phyloP scores from a whole-genome alignment of 129 eudicot species.

The Solidago caesia region DNA sequence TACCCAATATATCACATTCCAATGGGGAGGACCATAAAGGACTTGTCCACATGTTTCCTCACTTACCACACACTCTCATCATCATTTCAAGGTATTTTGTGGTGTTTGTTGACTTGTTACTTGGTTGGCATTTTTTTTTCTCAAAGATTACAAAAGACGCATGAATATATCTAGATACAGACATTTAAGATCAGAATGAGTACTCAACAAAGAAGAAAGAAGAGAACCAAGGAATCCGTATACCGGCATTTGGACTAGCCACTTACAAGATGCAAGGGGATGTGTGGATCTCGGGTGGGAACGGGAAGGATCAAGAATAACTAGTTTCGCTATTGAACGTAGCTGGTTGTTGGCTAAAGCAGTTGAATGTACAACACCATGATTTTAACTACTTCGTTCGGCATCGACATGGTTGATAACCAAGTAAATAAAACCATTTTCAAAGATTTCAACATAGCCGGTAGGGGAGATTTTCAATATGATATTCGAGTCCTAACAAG shows the following conservation, averaged over 20 bases:
- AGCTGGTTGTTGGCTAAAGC: slow-evolving; percentile 94
- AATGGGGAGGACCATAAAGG: slow-evolving; percentile 85
- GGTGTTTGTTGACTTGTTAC: neutral
- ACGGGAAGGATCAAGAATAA: slow-evolving; percentile 69
- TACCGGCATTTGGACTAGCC: slow-evolving; percentile 82
- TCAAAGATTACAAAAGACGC: slow-evolving; percentile 3
- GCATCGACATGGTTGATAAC: slow-evolving; percentile 45
- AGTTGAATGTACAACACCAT: slow-evolving; percentile 78
- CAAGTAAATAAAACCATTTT: slow-evolving; percentile 9
- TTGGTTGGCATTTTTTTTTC: neutral
- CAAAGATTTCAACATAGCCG: neutral
- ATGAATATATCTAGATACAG: slow-evolving; percentile 31
- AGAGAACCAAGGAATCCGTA: slow-evolving; percentile 55
- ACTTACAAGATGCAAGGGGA: slow-evolving; percentile 90
- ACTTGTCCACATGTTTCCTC: slow-evolving; percentile 88
- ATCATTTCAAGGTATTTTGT: slow-evolving; percentile 76
- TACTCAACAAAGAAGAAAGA: slow-evolving; percentile 35
- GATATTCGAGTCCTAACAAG: too few species aligned
- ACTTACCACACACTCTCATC: slow-evolving; percentile 97
- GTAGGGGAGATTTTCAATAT: too few species aligned
- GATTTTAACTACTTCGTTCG: slow-evolving; percentile 86
- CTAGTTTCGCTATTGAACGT: slow-evolving; percentile 65
- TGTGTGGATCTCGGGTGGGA: slow-evolving; percentile 66
- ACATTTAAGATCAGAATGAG: slow-evolving; percentile 50
- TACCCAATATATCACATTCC: slow-evolving; percentile 99